Evolutionary conservation across 2,329 filamentous ascomycete species (phyloP), one percentile per base, ranked within the genome.

Genomic region (Fusarium avenaceum): DNA sequence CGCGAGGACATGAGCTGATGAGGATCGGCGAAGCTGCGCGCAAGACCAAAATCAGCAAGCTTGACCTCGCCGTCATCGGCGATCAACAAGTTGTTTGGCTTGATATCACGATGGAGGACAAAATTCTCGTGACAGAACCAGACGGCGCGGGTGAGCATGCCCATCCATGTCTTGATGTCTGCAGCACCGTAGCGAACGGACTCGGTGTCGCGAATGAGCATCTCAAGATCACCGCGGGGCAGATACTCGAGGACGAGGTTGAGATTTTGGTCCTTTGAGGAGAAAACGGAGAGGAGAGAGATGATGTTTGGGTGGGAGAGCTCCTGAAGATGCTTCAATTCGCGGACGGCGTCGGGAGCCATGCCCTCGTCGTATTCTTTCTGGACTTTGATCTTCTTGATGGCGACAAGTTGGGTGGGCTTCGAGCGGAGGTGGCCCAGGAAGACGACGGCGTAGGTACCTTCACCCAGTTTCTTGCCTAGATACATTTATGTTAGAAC

Each of bases 91-190:
- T 99, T 99, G 87, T 98, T 98, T 47, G 95, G 95, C 81, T 99
- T 99, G 84, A 99, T 98, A 83, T 99, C 96, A 73, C 96, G 92
- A 81, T 99, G 96, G 30, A 99, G 86, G 19, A 99, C 88, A 74
- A 91, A 95, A 78, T 96, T 96, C 77, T 94, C 92, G 80, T 99
- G 96, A 80, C 96, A 98, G 84, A 97, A 99, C 90, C 93, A 97
- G 28, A 98, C 89, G 26, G 92, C 96, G 42, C 95, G 90, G 28
- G 87, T 88, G n/a, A 98, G 86, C 96, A 98, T 98, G 67, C 92
- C 92, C 90, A 97, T 97, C 96, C 96, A 99, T 17, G 94, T 92
- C 79, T 99, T 99, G 79, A 98, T 94, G 79, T 99, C 96, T 19
- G 92, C 92, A 13, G 89, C 88, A 65, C 92, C 92, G 79, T 98